Base-by-base conservation (phyloP, 208 protist genomes). In the Acanthamoeba royreba region DNA sequence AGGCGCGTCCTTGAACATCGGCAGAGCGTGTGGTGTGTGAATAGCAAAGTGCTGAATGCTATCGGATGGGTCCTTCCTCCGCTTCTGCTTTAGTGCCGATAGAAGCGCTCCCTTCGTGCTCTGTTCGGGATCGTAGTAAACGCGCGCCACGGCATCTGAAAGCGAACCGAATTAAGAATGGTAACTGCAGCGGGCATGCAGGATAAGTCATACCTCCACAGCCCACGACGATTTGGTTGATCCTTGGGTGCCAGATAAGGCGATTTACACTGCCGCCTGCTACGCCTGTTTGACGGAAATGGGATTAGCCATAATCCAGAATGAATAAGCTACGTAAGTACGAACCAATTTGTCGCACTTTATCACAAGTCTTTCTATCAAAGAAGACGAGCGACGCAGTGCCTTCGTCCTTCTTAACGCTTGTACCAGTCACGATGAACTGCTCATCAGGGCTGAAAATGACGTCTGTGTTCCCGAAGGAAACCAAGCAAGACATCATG, bases 201-300 rank as follows among this genome's bases (percentile, higher is more conserved):
- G n/a, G n/a, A 28, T 15, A 77, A 40, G 19, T 1, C 15, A 33
- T 61, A 66, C 58, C 86, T 38, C 43, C 66, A 15, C 69, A 72
- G 58, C 63, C 89, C 4, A 85, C 89, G 11, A 93, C n/a, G 35
- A 93, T 79, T 46, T 93, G 89, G 89, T 93, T 93, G 66, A 93
- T 25, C 35, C 69, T 81, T 9, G 63, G 45, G 46, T 93, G 89
- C 89, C 89, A 93, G 22, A 85, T 38, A 2, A 93, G 25, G 15
- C 63, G 43, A 25, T 79, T 45, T 15, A 66, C 89, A 38, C 87
- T 72, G 40, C 87, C 53, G 5, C 55, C 42, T 5, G 55, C 38
- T 11, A 92, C 87, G n/a, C n/a, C 52, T 49, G 47, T 9, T 46
- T 66, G 2, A 43, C 13, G 8, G 8, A 46, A 7, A 25, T 22